phyloP scores from a whole-genome alignment of 345 rosid genomes.

The Aquilaria sinensis region DNA sequence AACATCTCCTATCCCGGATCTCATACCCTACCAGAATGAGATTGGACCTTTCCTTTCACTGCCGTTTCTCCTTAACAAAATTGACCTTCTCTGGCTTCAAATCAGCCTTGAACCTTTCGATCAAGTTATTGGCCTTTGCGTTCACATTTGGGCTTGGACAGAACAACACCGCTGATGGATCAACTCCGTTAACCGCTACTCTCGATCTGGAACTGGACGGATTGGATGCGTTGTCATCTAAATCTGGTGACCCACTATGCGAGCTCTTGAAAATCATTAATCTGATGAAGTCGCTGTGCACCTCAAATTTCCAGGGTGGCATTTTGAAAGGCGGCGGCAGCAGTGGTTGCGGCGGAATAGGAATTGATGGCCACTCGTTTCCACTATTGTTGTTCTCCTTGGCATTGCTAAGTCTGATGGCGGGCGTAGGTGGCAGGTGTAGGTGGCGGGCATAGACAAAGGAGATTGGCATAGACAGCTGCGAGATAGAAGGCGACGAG shows the following conservation, averaged over 20 bases:
- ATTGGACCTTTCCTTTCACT: conserved; percentile 40
- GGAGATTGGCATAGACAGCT: too few species aligned
- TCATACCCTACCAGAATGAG: too few species aligned
- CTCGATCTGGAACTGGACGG: conserved; percentile 12
- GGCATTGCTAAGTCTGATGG: conserved; percentile 13
- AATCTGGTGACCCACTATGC: conserved; percentile 44
- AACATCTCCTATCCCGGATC: too few species aligned
- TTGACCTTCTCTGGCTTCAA: conserved; percentile 66
- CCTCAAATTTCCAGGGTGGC: conserved; percentile 57
- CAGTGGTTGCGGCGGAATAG: conserved; percentile 74
- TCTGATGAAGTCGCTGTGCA: too few species aligned
- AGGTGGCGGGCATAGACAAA: too few species aligned
- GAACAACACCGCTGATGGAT: conserved; percentile 18
- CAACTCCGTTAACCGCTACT: conserved; percentile 8
- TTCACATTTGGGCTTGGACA: conserved; percentile 92
- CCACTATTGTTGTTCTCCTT: conserved; percentile 33
- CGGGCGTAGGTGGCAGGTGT: conserved; percentile 24
- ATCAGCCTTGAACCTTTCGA: conserved; percentile 79
- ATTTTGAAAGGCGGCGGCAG: conserved; percentile 82
- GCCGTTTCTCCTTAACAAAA: conserved; percentile 34
- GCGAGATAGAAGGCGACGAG: too few species aligned
- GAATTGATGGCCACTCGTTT: conserved; percentile 44
- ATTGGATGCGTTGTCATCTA: conserved; percentile 32
- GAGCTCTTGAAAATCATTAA: conserved; percentile 52
- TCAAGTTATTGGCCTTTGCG: conserved; percentile 78